Conservation (phyloP, 2,329 filamentous ascomycete species). For the Falciphora oryzae region DNA sequence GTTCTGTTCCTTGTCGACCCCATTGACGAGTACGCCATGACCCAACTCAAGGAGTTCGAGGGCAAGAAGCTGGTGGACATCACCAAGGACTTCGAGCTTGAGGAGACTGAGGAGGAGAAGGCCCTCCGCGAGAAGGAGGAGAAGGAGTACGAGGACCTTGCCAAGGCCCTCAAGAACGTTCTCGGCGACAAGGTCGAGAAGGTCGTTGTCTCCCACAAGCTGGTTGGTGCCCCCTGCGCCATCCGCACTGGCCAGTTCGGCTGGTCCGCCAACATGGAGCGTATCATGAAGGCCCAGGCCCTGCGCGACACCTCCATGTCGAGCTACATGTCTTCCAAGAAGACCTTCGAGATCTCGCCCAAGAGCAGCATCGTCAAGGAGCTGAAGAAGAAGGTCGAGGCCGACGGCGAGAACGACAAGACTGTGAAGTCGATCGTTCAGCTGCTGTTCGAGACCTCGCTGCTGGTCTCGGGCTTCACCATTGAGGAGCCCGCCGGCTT, state of each 20-base stretch:
- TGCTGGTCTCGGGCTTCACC: conserved; percentile 98
- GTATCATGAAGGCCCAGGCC: conserved; percentile 99
- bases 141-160: conserved; percentile 93
- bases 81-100: conserved; percentile 99
- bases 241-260: conserved; percentile 99
- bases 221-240: conserved; percentile 87
- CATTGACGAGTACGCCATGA: conserved; percentile 99
- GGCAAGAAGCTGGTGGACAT: conserved; percentile 99
- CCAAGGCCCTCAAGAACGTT: conserved; percentile 98
- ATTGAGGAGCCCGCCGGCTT: conserved; percentile 98
- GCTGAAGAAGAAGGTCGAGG: conserved; percentile 98
- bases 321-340: conserved; percentile 99
- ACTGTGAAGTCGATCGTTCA: conserved; percentile 99
- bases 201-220: conserved; percentile 98
- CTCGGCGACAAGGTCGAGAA: conserved; percentile 99
- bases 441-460: conserved; percentile 97
- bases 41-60: conserved; percentile 99
- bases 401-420: conserved; percentile 95
- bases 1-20: conserved; percentile 99
- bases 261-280: conserved; percentile 99
- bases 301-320: conserved; percentile 99
- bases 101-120: conserved; percentile 99
- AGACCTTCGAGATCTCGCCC: conserved; percentile 99
- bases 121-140: conserved; percentile 87
- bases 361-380: conserved; percentile 97